Base-by-base conservation (phyloP, 495 filamentous ascomycete genomes). In the Aspergillus sparsus region DNA sequence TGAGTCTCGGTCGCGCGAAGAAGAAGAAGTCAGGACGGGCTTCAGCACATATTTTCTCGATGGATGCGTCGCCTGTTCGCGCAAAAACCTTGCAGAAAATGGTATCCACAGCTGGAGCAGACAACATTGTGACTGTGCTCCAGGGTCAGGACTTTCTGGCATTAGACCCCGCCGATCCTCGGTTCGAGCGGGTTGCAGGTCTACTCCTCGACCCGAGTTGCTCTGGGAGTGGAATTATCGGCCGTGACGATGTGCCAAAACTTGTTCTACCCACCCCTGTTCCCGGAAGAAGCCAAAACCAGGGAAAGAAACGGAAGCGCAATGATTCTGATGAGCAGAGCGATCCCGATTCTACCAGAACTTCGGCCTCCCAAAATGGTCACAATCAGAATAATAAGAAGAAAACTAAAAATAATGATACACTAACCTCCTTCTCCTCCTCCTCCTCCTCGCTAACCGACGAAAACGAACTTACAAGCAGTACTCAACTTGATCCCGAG, bases 211-310 rank as follows among this genome's bases (percentile, higher is more conserved):
- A 98, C 71, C 94, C 94, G 0, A 93, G 89, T 64, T 98, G 94
- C 66, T 96, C 92, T 1, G 94, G 94, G 1, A 96, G 90, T 68
- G 94, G 94, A 0, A 98, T 98, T 27, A 86, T 97, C 8, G 90
- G 92, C 6, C 83, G 94, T 10, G 89, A 96, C 41, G 90, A 92
- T 55, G 78, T 84, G 52, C 85, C 88, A 0, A 77, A 81, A 39
- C 68, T 92, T 10, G 76, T 71, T 36, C 71, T 82, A 2, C 85
- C 84, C 0, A 64, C 57, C 6, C 15, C 62, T 5, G 61, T 64
- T 12, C 55, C 62, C 32, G 60, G 55, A 16, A 65, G 65, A 49
- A 62, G 21, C 56, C 60, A 65, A 64, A 62, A 60, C 44, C 53
- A 76, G 69, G 56, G 72, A 51, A 68, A 62, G 10, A 66, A 63